Percentiles rank a stretch among this genome's conserved stretches.
Conservation (phyloP, 1,139 yeast species). For the Blastobotrys persicus region DNA sequence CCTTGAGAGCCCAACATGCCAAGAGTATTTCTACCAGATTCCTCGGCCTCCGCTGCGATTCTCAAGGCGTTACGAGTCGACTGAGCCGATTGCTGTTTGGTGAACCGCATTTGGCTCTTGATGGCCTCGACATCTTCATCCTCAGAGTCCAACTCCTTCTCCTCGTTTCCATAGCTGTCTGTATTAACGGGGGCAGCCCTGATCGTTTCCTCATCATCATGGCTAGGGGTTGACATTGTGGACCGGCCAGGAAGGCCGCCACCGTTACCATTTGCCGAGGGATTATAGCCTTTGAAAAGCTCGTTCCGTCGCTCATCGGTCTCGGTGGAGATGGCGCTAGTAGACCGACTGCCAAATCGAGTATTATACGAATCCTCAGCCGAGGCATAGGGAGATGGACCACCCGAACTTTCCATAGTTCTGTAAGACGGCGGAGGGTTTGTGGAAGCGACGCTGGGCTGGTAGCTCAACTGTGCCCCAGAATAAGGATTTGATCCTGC, state of each 20-base stretch:
- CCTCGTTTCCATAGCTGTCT: conserved; percentile 39
- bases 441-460: conserved; percentile 11
- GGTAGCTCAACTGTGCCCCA: conserved; percentile 24
- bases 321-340: conserved; percentile 21
- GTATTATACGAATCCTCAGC: conserved; percentile 28
- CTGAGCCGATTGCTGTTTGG: conserved; percentile 83
- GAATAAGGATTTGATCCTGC: conserved; percentile 37
- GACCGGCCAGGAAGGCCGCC: conserved; percentile 19
- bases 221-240: conserved; percentile 37
- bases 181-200: conserved; percentile 3
- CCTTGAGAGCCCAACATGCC: conserved; percentile 94
- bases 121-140: conserved; percentile 90
- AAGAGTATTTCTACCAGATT: conserved; percentile 81
- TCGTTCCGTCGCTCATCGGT: conserved; percentile 30
- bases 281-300: conserved; percentile 30
- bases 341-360: conserved; percentile 23
- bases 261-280: conserved; percentile 14
- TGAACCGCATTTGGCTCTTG: conserved; percentile 78
- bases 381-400: conserved; percentile 30
- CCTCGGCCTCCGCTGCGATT: conserved; percentile 91
- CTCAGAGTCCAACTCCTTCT: conserved; percentile 44
- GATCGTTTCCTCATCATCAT: conserved; percentile 64
- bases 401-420: conserved; percentile 7
- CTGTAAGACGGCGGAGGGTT: conserved; percentile 17
- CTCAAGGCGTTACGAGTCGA: conserved; percentile 82